These are phyloP conservation scores for Podila epicladia DNA, from an alignment of 192 early-diverging fungal genomes.

Conservation along the genomic window DNA sequence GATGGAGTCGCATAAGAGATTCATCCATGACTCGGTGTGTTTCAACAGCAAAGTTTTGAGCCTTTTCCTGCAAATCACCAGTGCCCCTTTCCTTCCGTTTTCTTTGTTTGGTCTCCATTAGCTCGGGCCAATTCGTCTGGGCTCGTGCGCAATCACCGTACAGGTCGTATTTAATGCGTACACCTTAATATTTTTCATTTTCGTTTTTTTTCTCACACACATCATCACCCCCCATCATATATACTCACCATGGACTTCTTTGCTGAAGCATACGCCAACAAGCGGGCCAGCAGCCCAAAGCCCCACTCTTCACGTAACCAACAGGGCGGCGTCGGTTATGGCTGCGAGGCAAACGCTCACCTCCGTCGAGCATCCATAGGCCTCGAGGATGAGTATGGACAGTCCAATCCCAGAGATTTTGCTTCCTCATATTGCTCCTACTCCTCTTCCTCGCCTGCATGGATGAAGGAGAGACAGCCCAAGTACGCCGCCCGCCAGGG, in stretches of 20 bases:
- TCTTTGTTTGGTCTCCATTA: no score
- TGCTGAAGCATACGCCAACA: slow-evolving; percentile 24
- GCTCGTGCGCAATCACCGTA: no score
- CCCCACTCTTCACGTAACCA: background rate
- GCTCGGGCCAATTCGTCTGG: no score
- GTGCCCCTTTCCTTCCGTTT: no score
- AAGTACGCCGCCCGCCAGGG: background rate
- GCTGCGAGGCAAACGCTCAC: slow-evolving; percentile 41
- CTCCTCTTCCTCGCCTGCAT: background rate
- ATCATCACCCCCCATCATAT: background rate
- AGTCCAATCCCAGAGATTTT: background rate
- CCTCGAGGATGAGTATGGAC: slow-evolving; percentile 23
- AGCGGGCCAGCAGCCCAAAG: background rate
- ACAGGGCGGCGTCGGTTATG: slow-evolving; percentile 20
- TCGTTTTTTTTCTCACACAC: background rate
- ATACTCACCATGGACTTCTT: slow-evolving; percentile 32
- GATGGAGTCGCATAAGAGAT: no score
- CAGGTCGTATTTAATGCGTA: background rate
- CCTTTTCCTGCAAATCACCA: no score
- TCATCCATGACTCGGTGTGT: no score
- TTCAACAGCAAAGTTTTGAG: no score
- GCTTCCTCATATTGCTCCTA: background rate
- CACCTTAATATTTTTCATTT: background rate
- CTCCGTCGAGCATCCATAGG: slow-evolving; percentile 40
- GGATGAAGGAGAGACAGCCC: background rate